A percentile compares a stretch with the other conserved stretches of the same genome.
phyloP scores from a whole-genome alignment of 2,329 filamentous ascomycete genomes.

The Neurospora sp. region DNA sequence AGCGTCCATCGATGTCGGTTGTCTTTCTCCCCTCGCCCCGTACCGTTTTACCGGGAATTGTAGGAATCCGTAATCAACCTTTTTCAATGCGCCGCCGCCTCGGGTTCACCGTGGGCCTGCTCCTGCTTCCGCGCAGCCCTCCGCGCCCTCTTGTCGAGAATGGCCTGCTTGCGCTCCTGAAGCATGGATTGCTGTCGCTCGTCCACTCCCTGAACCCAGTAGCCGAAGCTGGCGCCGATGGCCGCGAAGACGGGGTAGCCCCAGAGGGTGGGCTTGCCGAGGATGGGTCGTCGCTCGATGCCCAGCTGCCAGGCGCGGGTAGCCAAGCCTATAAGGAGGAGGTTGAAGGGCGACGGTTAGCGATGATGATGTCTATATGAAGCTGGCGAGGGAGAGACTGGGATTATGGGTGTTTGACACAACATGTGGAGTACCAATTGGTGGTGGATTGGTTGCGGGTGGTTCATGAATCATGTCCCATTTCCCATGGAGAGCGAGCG shows the following conservation, averaged over 20 bases:
- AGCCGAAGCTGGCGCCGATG: constrained; percentile 84
- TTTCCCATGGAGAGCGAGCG: constrained; percentile 1
- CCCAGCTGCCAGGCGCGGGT: constrained; percentile 94
- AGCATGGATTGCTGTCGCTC: constrained; percentile 69
- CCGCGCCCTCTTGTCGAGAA: constrained; percentile 84
- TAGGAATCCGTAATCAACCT: not conserved
- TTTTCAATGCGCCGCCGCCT: constrained; percentile 2
- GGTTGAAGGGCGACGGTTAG: not conserved
- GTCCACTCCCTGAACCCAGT: constrained; percentile 92
- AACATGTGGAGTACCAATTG: not conserved
- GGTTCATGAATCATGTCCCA: not conserved
- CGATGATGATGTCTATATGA: not conserved
- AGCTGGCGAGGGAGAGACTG: not conserved
- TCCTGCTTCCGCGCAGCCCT: constrained; percentile 51
- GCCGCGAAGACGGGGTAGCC: constrained; percentile 83
- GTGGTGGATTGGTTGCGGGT: not conserved
- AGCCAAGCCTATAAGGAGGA: constrained; percentile 58
- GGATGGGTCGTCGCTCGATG: constrained; percentile 94
- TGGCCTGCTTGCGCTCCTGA: constrained; percentile 63
- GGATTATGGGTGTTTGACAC: not conserved
- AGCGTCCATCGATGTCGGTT: not conserved
- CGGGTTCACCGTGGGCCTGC: constrained; percentile 21
- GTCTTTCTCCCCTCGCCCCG: not conserved
- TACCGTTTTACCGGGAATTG: not conserved
- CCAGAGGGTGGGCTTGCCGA: constrained; percentile 76